Evolutionary conservation across 2,329 filamentous ascomycete species (phyloP).

Genomic region (Botrytis elliptica): DNA sequence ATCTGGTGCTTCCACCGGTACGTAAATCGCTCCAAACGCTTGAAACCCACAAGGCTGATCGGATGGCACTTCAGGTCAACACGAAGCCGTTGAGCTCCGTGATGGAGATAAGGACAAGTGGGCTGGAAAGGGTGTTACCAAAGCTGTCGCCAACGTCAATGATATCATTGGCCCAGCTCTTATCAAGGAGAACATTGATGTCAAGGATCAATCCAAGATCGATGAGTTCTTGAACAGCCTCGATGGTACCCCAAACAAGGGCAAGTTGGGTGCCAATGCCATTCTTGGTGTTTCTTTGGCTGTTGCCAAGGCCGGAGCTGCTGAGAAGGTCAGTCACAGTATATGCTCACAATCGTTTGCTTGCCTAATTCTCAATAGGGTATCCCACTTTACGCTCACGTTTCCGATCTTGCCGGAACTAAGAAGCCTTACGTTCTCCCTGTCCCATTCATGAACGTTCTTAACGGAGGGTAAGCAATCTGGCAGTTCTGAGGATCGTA

Average conservation of each 20-base stretch:
- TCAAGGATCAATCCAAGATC: conserved; percentile 81
- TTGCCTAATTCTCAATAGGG: conserved; percentile 46
- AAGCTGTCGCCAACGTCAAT: conserved; percentile 87
- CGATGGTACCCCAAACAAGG: conserved; percentile 83
- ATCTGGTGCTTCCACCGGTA: conserved; percentile 92
- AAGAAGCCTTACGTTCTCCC: conserved; percentile 91
- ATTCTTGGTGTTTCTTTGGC: conserved; percentile 84
- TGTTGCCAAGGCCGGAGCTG: conserved; percentile 83
- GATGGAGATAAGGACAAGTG: conserved; percentile 86
- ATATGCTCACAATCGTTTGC: neutral
- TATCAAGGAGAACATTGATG: conserved; percentile 79
- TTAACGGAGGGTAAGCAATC: conserved; percentile 62
- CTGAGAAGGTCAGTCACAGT: conserved; percentile 65
- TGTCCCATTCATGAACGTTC: conserved; percentile 90
- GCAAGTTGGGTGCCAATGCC: conserved; percentile 83
- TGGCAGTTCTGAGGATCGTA: neutral
- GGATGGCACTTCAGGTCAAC: conserved; percentile 60
- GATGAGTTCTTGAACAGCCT: conserved; percentile 84
- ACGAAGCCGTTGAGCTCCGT: conserved; percentile 88
- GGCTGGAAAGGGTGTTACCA: conserved; percentile 82
- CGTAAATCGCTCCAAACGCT: conserved; percentile 41
- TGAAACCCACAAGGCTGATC: conserved; percentile 29
- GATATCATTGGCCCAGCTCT: conserved; percentile 73
- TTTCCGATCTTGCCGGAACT: conserved; percentile 83
- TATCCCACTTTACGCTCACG: conserved; percentile 82